Percentiles rank a stretch among this genome's conserved stretches.
These are phyloP conservation scores for Xylariomycetidae sp. DNA, from an alignment of 2,329 filamentous ascomycete species.

Conservation along the genomic window DNA sequence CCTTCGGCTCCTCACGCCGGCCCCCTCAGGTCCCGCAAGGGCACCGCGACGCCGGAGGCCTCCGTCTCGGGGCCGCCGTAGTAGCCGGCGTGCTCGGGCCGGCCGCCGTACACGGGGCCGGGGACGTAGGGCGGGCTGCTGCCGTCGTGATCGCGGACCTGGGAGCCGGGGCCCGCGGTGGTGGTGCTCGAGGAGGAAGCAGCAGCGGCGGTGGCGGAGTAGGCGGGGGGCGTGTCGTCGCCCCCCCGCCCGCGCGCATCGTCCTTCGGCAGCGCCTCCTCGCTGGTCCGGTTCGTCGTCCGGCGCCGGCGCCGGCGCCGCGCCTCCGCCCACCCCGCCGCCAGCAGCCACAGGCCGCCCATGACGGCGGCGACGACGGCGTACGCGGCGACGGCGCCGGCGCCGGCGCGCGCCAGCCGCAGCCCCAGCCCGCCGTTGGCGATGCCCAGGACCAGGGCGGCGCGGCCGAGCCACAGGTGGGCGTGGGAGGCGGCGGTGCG, in stretches of 20 bases:
- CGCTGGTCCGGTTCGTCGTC: background rate
- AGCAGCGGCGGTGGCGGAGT: background rate
- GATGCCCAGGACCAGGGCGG: slow-evolving; percentile 34
- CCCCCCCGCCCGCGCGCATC: background rate
- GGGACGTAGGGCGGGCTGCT: slow-evolving; percentile 13
- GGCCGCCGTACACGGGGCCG: no score
- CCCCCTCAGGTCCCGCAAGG: no score
- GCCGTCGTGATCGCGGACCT: no score
- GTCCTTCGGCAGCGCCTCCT: background rate
- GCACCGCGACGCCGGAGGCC: no score
- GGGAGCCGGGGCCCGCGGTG: background rate
- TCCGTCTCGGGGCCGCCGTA: no score
- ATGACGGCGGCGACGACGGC: slow-evolving; percentile 32
- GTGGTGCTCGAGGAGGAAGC: background rate
- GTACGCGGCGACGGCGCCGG: slow-evolving; percentile 29
- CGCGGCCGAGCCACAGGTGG: slow-evolving; percentile 38
- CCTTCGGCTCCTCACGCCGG: no score
- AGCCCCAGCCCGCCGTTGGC: slow-evolving; percentile 40
- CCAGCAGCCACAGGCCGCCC: slow-evolving; percentile 31
- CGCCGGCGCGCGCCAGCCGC: slow-evolving; percentile 26
- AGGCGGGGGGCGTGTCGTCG: background rate
- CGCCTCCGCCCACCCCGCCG: slow-evolving; percentile 27
- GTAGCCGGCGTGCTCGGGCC: no score
- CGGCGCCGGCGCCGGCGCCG: slow-evolving; percentile 9
- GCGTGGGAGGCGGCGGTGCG: slow-evolving; percentile 36